Conservation (phyloP, 495 filamentous ascomycete genomes). For the Terfezia boudieri region DNA sequence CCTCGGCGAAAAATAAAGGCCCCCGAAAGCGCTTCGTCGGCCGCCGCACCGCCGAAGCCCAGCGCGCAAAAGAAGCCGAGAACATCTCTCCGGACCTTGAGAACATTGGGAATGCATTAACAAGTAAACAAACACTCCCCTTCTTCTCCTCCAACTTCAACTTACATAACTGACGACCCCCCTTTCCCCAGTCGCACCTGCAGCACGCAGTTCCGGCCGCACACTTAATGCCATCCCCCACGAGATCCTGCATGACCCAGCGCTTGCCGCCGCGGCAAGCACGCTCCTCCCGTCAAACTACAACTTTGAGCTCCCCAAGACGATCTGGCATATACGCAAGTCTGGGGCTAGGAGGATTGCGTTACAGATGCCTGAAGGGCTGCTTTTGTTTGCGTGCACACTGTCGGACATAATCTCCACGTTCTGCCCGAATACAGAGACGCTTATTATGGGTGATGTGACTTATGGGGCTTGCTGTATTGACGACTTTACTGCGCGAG, state of each 20-base stretch:
- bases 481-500: slow-evolving; percentile 90
- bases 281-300: slow-evolving; percentile 77
- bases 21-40: slow-evolving; percentile 70
- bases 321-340: slow-evolving; percentile 76
- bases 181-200: slow-evolving; percentile 15
- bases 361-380: slow-evolving; percentile 87
- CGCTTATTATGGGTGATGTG: slow-evolving; percentile 96
- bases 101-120: not conserved
- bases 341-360: slow-evolving; percentile 57
- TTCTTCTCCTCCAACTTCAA: not conserved
- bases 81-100: not conserved
- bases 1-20: not conserved
- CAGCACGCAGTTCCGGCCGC: slow-evolving; percentile 42
- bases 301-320: slow-evolving; percentile 95
- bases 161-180: slow-evolving; percentile 3
- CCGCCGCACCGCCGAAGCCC: slow-evolving; percentile 35
- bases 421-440: slow-evolving; percentile 79
- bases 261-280: slow-evolving; percentile 65
- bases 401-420: slow-evolving; percentile 91
- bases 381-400: slow-evolving; percentile 88
- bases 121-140: not conserved
- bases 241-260: slow-evolving; percentile 64
- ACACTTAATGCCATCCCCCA: slow-evolving; percentile 73
- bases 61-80: slow-evolving; percentile 11
- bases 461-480: slow-evolving; percentile 98